Evolutionary conservation across 2,329 filamentous ascomycete species (phyloP).

Genomic region (Phyllosticta paracitricarpa): DNA sequence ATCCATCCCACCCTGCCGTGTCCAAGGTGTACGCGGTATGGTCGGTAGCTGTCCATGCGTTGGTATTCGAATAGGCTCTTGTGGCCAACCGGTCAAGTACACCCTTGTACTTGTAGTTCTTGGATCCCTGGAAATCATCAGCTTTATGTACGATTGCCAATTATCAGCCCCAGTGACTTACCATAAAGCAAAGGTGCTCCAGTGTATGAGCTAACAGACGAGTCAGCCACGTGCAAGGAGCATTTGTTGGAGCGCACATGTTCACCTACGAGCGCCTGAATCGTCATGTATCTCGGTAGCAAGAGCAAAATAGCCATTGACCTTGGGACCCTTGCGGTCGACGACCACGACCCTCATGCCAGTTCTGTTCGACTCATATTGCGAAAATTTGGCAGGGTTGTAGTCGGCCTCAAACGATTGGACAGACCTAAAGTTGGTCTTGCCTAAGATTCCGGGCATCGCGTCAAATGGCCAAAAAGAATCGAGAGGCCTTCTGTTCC

Average conservation of each 20-base stretch:
- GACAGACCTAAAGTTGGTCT: constrained; percentile 64
- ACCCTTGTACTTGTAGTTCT: constrained; percentile 88
- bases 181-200: constrained; percentile 44
- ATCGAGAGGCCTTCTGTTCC: neutral
- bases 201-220: constrained; percentile 37
- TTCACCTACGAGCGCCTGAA: constrained; percentile 60
- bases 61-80: constrained; percentile 85
- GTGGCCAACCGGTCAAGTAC: constrained; percentile 90
- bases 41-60: constrained; percentile 94
- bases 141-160: neutral
- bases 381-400: constrained; percentile 75
- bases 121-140: constrained; percentile 65
- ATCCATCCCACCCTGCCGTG: constrained; percentile 93
- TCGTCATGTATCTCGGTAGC: constrained; percentile 98
- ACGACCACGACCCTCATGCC: constrained; percentile 92
- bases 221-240: constrained; percentile 6
- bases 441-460: constrained; percentile 21
- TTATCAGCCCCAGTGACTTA: constrained; percentile 1
- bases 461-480: neutral
- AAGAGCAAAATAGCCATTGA: constrained; percentile 87
- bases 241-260: neutral
- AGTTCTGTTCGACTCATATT: constrained; percentile 91
- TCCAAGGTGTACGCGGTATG: constrained; percentile 95
- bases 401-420: constrained; percentile 86
- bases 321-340: constrained; percentile 86